phyloP scores from a whole-genome alignment of 208 protist genomes.

The Naegleria lovaniensis region DNA sequence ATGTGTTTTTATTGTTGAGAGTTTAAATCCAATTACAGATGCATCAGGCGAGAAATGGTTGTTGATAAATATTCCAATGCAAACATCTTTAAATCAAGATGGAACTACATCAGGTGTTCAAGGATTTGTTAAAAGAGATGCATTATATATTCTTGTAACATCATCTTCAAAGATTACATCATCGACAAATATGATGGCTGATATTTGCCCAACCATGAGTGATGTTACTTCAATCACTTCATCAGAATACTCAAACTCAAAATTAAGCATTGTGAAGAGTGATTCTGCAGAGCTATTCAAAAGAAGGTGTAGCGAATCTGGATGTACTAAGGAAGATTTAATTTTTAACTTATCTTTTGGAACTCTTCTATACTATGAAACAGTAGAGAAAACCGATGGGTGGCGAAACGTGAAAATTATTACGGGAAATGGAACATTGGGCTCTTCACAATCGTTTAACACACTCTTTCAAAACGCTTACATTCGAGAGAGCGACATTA shows the following conservation, averaged over 20 bases:
- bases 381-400: background rate
- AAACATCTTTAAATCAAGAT: background rate
- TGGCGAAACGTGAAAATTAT: background rate
- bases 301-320: background rate
- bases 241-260: background rate
- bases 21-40: background rate
- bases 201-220: background rate
- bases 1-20: background rate
- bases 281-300: background rate
- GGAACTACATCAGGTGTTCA: background rate
- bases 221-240: background rate
- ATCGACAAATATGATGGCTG: background rate
- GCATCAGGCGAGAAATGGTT: background rate
- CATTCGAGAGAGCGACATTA: background rate
- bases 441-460: background rate
- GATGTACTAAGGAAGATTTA: background rate
- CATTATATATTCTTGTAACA: background rate
- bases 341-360: background rate
- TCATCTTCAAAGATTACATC: background rate
- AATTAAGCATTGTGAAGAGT: background rate
- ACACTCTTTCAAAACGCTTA: background rate
- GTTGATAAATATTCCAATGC: background rate
- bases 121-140: background rate
- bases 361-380: background rate
- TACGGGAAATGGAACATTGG: background rate